These are phyloP conservation scores for Crithidia fasciculata DNA, from an alignment of 208 protist species.

Conservation along the genomic window DNA sequence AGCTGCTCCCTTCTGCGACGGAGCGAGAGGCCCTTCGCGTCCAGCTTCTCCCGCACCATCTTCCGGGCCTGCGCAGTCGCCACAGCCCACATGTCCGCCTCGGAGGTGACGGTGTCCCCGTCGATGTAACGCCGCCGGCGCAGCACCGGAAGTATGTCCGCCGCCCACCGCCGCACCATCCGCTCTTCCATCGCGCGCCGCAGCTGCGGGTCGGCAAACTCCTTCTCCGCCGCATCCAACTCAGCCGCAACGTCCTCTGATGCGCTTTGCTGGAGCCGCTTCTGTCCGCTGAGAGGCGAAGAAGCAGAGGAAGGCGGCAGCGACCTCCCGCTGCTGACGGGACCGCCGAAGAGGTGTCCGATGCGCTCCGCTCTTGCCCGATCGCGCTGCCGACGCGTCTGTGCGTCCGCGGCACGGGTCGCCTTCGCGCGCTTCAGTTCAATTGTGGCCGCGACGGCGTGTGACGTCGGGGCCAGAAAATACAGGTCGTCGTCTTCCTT, in stretches of 20 bases:
- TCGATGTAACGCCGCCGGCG: conserved; percentile 58
- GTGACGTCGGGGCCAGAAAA: conserved; percentile 53
- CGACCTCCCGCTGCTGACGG: background rate
- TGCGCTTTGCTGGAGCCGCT: conserved; percentile 7
- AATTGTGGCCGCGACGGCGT: conserved; percentile 37
- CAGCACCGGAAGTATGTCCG: conserved; percentile 64
- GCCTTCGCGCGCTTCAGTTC: conserved; percentile 23
- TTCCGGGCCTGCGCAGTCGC: conserved; percentile 57
- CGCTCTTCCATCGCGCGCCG: conserved; percentile 52
- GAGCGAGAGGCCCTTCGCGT: conserved; percentile 35
- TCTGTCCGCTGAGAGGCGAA: background rate
- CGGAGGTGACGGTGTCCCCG: conserved; percentile 29
- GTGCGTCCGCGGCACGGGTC: conserved; percentile 15
- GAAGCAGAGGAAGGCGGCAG: background rate
- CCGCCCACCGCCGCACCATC: conserved; percentile 56
- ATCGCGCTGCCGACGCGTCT: conserved; percentile 24
- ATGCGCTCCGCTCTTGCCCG: conserved; percentile 21
- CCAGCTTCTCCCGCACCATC: conserved; percentile 59
- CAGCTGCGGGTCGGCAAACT: conserved; percentile 27
- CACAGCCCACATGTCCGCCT: conserved; percentile 51
- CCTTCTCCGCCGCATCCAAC: conserved; percentile 21
- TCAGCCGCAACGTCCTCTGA: conserved; percentile 19
- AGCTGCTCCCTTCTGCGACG: conserved; percentile 49
- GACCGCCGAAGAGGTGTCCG: conserved; percentile 7
- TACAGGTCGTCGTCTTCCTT: conserved; percentile 49